These are phyloP conservation scores for Miamiensis avidus DNA, from an alignment of 169 alveolate species.

Conservation along the genomic window DNA sequence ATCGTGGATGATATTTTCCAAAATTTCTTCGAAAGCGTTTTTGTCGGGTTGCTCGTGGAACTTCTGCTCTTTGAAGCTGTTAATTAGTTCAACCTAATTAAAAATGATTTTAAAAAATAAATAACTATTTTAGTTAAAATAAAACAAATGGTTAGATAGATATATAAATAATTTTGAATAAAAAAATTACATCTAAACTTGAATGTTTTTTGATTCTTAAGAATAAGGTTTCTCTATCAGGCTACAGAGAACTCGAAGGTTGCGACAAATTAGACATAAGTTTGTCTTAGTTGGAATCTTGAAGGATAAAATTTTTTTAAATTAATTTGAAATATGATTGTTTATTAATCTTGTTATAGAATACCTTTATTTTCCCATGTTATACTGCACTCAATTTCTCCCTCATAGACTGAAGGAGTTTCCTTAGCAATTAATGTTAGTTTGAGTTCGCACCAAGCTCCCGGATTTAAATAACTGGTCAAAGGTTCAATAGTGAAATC, in stretches of 20 bases:
- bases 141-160: not conserved
- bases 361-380: constrained; percentile 76
- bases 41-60: constrained; percentile 23
- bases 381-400: constrained; percentile 78
- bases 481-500: constrained; percentile 72
- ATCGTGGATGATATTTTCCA: constrained; percentile 26
- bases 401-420: constrained; percentile 79
- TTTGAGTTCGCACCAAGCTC: constrained; percentile 70
- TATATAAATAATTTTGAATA: not conserved
- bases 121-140: not conserved
- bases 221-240: constrained; percentile 41
- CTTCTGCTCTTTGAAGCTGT: constrained; percentile 32
- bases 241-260: not conserved
- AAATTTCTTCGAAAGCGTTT: constrained; percentile 30
- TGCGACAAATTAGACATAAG: constrained; percentile 12
- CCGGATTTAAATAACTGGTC: constrained; percentile 72
- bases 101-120: not conserved
- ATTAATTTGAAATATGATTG: too few relatives aligned
- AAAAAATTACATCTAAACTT: constrained; percentile 11
- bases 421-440: constrained; percentile 72
- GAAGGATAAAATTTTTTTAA: too few relatives aligned
- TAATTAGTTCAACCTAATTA: constrained; percentile 27
- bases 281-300: too few relatives aligned
- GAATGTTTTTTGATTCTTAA: constrained; percentile 44
- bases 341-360: constrained; percentile 23